Evolutionary conservation across 1,284 basidiomycete genomes (phyloP).

Genomic region (Melampsora abietis-canadensis): DNA sequence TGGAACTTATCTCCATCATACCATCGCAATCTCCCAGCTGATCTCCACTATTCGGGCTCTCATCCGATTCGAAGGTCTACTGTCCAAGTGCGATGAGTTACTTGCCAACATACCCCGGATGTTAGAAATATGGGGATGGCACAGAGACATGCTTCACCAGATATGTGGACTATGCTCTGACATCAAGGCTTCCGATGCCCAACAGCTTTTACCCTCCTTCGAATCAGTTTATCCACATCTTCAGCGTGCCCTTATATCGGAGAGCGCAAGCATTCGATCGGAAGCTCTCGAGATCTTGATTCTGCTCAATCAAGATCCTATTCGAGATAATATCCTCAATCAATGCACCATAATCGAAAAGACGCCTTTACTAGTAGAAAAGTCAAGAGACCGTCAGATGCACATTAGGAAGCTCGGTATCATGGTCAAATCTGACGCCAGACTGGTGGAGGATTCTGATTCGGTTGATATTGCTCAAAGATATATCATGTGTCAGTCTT

Average conservation of each 20-base stretch:
- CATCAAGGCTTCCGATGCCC: background rate
- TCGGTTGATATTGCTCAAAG: slow-evolving; percentile 47
- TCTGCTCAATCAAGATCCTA: slow-evolving; percentile 44
- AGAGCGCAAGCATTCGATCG: slow-evolving; percentile 55
- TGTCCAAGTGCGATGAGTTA: background rate
- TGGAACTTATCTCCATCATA: slow-evolving; percentile 24
- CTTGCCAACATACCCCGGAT: slow-evolving; percentile 21
- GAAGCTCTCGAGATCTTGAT: slow-evolving; percentile 54
- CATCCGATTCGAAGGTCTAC: background rate
- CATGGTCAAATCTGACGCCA: slow-evolving; percentile 45
- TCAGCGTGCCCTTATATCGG: slow-evolving; percentile 53
- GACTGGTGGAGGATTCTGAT: slow-evolving; percentile 45
- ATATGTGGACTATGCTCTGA: slow-evolving; percentile 24
- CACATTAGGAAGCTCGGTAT: slow-evolving; percentile 58
- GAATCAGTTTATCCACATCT: slow-evolving; percentile 33
- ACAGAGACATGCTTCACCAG: slow-evolving; percentile 24
- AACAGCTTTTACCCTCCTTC: slow-evolving; percentile 13
- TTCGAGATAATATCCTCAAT: slow-evolving; percentile 44
- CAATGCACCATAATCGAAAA: slow-evolving; percentile 49
- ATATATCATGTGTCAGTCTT: slow-evolving; percentile 57
- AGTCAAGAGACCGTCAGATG: slow-evolving; percentile 75
- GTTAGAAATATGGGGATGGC: slow-evolving; percentile 40
- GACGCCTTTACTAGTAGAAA: slow-evolving; percentile 58
- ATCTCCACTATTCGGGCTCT: slow-evolving; percentile 7
- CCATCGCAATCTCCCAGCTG: slow-evolving; percentile 26